Conservation (phyloP, 1,284 basidiomycete genomes). For the Ustilago esculenta region DNA sequence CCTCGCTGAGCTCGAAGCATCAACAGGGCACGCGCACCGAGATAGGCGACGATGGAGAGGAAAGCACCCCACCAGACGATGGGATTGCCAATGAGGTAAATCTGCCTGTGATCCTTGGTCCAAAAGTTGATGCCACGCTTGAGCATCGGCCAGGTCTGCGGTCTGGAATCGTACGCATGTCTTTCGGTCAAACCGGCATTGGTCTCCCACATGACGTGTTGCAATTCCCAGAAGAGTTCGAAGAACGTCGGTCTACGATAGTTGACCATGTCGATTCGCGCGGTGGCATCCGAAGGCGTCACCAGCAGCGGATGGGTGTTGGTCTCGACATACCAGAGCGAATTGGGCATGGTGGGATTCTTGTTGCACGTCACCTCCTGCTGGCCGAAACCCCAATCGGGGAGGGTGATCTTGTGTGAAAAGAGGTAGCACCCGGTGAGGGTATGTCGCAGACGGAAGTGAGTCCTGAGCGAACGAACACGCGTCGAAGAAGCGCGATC, state of each 20-base stretch:
- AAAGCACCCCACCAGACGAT: conserved; percentile 89
- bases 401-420: conserved; percentile 95
- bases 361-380: conserved; percentile 98
- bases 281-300: conserved; percentile 17
- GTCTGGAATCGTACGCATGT: conserved; percentile 93
- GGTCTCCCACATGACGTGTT: conserved; percentile 97
- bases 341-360: conserved; percentile 88
- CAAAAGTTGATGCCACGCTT: conserved; percentile 93
- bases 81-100: conserved; percentile 94
- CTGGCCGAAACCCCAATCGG: conserved; percentile 97
- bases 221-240: conserved; percentile 88
- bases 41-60: conserved; percentile 76
- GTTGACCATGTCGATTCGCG: conserved; percentile 70
- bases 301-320: conserved; percentile 73
- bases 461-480: conserved; percentile 81
- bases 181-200: conserved; percentile 94
- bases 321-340: conserved; percentile 94
- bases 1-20: conserved; percentile 90
- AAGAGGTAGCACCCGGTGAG: conserved; percentile 95
- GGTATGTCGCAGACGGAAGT: conserved; percentile 84
- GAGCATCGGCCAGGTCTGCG: conserved; percentile 85
- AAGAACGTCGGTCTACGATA: conserved; percentile 87
- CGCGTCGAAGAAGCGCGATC: conserved; percentile 70
- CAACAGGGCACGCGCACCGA: conserved; percentile 77
- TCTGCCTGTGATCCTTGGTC: conserved; percentile 93